Conservation (phyloP, 352 stramenopile species). For the Phytophthora pisi region DNA sequence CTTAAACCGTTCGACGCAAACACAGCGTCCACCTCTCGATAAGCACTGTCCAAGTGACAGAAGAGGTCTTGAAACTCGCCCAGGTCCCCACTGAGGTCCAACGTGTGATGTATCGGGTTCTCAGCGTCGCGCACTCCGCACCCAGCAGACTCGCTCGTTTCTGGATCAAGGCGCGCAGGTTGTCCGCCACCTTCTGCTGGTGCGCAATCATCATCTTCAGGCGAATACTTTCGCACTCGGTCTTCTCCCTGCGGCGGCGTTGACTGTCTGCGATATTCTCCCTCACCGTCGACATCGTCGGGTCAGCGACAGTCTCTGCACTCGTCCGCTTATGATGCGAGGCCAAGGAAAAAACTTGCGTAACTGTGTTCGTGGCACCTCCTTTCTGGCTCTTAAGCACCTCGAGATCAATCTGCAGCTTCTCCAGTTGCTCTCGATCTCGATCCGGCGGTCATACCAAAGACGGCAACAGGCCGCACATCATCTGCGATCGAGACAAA, state of each 20-base stretch:
- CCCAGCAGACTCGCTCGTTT: constrained; percentile 7
- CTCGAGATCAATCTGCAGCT: constrained; percentile 14
- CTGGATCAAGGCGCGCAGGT: constrained; percentile 3
- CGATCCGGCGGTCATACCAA: constrained; percentile 23
- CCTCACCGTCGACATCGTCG: constrained; percentile 11
- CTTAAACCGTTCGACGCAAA: background rate
- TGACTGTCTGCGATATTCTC: constrained; percentile 36
- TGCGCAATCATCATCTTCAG: constrained; percentile 45
- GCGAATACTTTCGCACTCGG: constrained; percentile 46
- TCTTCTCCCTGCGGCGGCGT: constrained; percentile 29
- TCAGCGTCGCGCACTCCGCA: background rate
- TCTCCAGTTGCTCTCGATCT: constrained; percentile 43
- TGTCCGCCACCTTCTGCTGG: constrained; percentile 28
- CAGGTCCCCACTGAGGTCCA: background rate
- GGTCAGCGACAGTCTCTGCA: background rate
- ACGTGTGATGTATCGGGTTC: background rate
- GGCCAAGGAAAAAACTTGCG: background rate
- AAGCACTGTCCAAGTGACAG: background rate
- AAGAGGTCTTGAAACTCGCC: background rate
- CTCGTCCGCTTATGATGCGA: background rate
- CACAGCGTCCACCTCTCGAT: background rate
- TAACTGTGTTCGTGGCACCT: background rate
- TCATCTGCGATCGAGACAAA: background rate
- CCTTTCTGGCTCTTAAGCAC: constrained; percentile 18
- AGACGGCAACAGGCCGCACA: background rate